These are phyloP conservation scores for Boletus smithii DNA, from an alignment of 1,284 basidiomycete genomes.

Conservation along the genomic window DNA sequence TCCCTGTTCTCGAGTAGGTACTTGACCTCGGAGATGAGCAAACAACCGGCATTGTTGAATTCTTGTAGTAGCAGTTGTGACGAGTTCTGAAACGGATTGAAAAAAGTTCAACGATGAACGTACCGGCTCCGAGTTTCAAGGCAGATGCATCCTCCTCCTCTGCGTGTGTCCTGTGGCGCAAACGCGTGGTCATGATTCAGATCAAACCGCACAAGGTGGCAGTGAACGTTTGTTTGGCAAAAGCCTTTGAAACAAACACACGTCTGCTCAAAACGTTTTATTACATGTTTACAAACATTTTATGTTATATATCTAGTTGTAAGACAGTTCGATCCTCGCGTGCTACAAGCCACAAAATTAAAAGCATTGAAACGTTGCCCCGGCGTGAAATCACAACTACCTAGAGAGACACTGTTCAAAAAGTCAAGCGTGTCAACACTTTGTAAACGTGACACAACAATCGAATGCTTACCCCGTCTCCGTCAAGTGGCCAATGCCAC, in stretches of 20 bases:
- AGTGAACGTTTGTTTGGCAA: constrained; percentile 29
- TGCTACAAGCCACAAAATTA: constrained; percentile 27
- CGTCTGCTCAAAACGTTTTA: constrained; percentile 15
- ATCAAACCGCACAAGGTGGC: constrained; percentile 11
- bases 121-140: constrained; percentile 51
- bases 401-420: constrained; percentile 12
- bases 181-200: constrained; percentile 45
- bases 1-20: constrained; percentile 83
- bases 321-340: constrained; percentile 22
- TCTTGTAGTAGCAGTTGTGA: constrained; percentile 43
- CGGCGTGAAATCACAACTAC: constrained; percentile 7
- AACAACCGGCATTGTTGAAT: constrained; percentile 87
- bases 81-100: constrained; percentile 1
- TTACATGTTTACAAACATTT: constrained; percentile 39
- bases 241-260: constrained; percentile 28
- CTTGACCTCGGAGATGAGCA: constrained; percentile 89
- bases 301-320: constrained; percentile 34
- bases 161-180: constrained; percentile 46
- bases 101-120: constrained; percentile 4
- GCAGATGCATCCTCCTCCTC: constrained; percentile 55
- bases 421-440: constrained; percentile 5
- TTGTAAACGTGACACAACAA: neutral
- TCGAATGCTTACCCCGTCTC: constrained; percentile 22
- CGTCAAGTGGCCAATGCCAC: constrained; percentile 30
- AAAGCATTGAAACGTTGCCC: constrained; percentile 23